A percentile compares a stretch with the other conserved stretches of the same genome.
phyloP scores from a whole-genome alignment of 2,329 filamentous ascomycete genomes.

The Magnaporthiopsis rhizophila region DNA sequence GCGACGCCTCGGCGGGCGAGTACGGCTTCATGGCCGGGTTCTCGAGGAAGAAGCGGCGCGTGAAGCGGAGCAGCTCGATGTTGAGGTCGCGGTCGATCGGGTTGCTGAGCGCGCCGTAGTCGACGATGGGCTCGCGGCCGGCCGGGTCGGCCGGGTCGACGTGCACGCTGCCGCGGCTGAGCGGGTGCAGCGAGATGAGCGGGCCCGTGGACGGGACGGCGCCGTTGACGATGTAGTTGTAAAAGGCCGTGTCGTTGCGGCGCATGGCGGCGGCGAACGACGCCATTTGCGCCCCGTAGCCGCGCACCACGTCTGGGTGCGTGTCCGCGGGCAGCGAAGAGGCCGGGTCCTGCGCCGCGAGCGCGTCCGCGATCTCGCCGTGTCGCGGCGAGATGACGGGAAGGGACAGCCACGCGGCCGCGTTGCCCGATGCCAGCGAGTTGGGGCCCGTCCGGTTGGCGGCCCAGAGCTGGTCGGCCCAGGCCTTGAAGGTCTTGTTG shows the following conservation, averaged over 20 bases:
- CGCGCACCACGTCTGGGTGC: conserved; percentile 26
- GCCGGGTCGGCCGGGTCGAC: conserved; percentile 27
- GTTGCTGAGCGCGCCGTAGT: conserved; percentile 32
- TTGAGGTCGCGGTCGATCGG: conserved; percentile 44
- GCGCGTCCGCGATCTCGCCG: conserved; percentile 17
- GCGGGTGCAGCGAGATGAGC: conserved; percentile 27
- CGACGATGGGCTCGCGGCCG: conserved; percentile 28
- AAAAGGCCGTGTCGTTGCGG: conserved; percentile 25
- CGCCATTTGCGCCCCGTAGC: conserved; percentile 28
- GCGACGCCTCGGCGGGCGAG: conserved; percentile 26
- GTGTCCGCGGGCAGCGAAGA: conserved; percentile 24
- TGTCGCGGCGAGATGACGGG: conserved; percentile 23
- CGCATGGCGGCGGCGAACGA: conserved; percentile 19
- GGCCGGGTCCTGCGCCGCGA: conserved; percentile 23
- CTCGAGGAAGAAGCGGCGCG: conserved; percentile 20
- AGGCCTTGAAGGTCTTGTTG: conserved; percentile 20
- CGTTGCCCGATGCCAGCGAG: conserved; percentile 22
- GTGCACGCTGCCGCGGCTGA: conserved; percentile 30
- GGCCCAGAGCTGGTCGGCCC: conserved; percentile 17
- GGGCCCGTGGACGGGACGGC: conserved; percentile 17
- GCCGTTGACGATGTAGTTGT: conserved; percentile 22
- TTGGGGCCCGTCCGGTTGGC: conserved; percentile 21
- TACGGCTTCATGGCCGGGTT: conserved; percentile 25
- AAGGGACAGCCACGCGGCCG: conserved; percentile 24
- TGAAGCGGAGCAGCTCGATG: conserved; percentile 27